Evolutionary conservation across 169 alveolate species (phyloP).

Genomic region (Blepharisma undulans): DNA sequence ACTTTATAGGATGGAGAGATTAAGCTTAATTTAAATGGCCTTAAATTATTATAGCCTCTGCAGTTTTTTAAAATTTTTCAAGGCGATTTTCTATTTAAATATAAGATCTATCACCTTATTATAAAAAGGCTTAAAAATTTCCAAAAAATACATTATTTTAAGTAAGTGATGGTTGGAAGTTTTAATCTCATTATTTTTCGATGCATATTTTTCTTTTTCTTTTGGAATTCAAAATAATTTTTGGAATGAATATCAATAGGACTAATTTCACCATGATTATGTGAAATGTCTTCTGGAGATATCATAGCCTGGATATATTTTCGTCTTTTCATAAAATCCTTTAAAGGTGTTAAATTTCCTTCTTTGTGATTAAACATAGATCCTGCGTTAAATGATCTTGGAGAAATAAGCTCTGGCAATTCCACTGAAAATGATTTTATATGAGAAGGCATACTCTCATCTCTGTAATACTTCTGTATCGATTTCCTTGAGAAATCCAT

Average conservation of each 20-base stretch:
- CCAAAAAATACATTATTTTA: background rate
- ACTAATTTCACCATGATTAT: background rate
- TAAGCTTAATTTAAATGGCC: background rate
- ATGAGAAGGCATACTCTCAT: background rate
- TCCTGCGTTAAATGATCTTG: background rate
- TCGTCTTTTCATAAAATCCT: background rate
- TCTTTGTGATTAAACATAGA: background rate
- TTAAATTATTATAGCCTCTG: no score
- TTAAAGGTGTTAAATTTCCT: background rate
- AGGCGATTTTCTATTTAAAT: no score
- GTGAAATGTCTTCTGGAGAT: background rate
- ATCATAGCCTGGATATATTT: background rate
- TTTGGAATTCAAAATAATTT: background rate
- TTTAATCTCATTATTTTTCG: background rate
- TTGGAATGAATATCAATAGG: background rate
- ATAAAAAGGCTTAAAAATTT: no score
- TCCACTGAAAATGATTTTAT: background rate
- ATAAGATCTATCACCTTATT: no score
- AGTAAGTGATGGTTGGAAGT: background rate
- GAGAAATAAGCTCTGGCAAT: background rate
- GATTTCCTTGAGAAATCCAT: background rate
- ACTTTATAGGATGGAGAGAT: constrained; percentile 22
- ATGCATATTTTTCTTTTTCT: background rate
- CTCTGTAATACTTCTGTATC: background rate
- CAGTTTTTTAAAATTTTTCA: no score